A percentile compares a stretch with the other conserved stretches of the same genome.
phyloP scores from a whole-genome alignment of 1,139 yeast genomes.

The Nakaseomyces uthaithaninus region DNA sequence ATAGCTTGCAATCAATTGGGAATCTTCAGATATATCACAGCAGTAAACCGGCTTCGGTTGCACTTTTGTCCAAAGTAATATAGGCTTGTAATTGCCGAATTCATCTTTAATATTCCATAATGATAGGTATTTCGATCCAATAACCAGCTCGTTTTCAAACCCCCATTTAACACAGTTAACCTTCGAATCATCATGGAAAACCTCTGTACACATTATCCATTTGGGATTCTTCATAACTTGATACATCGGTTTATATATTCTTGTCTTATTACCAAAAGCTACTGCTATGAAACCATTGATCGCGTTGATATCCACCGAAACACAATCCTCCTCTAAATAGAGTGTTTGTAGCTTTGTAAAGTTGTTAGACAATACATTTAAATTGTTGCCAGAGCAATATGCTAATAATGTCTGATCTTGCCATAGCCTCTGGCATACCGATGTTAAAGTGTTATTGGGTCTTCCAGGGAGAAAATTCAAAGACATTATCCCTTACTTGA shows the following conservation, averaged over 20 bases:
- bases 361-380: conserved; percentile 53
- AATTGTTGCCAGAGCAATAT: conserved; percentile 83
- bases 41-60: conserved; percentile 52
- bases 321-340: conserved; percentile 59
- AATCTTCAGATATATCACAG: conserved; percentile 53
- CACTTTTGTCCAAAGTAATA: conserved; percentile 45
- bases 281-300: conserved; percentile 46
- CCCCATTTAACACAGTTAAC: conserved; percentile 67
- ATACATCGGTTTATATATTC: conserved; percentile 36
- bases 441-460: conserved; percentile 51
- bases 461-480: conserved; percentile 77
- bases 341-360: conserved; percentile 62
- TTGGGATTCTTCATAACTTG: conserved; percentile 35
- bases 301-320: conserved; percentile 54
- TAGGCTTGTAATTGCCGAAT: conserved; percentile 36
- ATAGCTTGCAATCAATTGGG: conserved; percentile 57
- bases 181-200: conserved; percentile 33
- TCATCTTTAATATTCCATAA: conserved; percentile 48
- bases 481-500: no score
- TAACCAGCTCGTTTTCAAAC: conserved; percentile 45
- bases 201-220: conserved; percentile 42
- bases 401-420: conserved; percentile 55
- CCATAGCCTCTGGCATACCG: conserved; percentile 63
- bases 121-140: conserved; percentile 50
- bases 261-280: conserved; percentile 32